Percentiles rank a stretch among this genome's conserved stretches.
phyloP scores from a whole-genome alignment of 371 early-diverging fungal genomes.

The Gilbertella persicaria region DNA sequence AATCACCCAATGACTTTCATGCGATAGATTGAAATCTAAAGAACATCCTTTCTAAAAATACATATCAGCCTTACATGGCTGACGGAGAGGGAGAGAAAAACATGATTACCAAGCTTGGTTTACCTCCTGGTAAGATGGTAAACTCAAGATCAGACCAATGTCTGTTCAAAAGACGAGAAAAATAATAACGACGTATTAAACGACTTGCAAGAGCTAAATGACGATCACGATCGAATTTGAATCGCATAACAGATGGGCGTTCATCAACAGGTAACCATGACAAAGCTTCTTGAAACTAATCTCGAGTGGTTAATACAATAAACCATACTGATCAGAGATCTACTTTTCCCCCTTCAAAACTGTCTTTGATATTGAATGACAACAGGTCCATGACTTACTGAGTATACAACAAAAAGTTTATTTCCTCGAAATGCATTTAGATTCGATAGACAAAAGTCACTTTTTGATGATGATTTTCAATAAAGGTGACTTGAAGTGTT shows the following conservation, averaged over 20 bases:
- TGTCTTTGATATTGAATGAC: conserved; percentile 18
- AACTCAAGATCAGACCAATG: conserved; percentile 28
- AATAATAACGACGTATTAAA: conserved; percentile 38
- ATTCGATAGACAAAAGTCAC: no score
- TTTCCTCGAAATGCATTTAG: no score
- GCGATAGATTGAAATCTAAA: conserved; percentile 59
- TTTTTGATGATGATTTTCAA: no score
- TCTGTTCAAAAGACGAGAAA: conserved; percentile 21
- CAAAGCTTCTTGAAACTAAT: conserved; percentile 38
- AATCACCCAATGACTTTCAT: conserved; percentile 69
- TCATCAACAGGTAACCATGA: conserved; percentile 27
- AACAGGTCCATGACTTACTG: conserved; percentile 11
- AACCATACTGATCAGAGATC: no score
- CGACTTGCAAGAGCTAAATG: conserved; percentile 36
- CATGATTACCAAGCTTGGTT: conserved; percentile 35
- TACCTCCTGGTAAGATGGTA: conserved; percentile 19
- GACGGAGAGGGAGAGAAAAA: no score
- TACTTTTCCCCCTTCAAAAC: conserved; percentile 27
- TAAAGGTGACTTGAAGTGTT: conserved; percentile 9
- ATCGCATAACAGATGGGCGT: conserved; percentile 28
- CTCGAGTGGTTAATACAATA: not conserved
- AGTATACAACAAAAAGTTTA: no score
- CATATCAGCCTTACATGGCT: no score
- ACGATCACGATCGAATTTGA: conserved; percentile 33
- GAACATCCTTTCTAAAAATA: conserved; percentile 5